Percentiles rank a stretch among this genome's conserved stretches.
phyloP scores from a whole-genome alignment of 2,329 filamentous ascomycete genomes.

The Aspergillus arachidicola region DNA sequence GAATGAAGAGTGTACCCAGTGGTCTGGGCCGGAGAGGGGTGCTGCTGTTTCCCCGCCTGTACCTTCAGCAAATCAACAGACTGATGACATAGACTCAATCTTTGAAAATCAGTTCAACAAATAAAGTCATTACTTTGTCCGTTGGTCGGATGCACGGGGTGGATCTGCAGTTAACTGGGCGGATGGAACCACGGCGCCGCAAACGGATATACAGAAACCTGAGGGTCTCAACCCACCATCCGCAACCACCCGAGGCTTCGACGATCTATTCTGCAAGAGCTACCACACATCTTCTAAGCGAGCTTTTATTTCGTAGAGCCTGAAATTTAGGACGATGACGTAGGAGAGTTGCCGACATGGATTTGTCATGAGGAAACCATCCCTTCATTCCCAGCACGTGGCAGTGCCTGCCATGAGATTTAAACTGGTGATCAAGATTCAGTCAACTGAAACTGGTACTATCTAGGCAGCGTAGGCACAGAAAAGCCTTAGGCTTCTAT shows the following conservation, averaged over 20 bases:
- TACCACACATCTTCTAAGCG: not conserved
- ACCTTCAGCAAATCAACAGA: not conserved
- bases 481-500: not conserved
- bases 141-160: not conserved
- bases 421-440: not conserved
- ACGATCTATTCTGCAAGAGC: not conserved
- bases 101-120: not conserved
- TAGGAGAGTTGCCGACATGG: not conserved
- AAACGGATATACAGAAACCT: conserved; percentile 15
- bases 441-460: no score
- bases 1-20: conserved; percentile 12
- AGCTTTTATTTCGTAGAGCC: not conserved
- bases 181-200: conserved; percentile 22
- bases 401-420: not conserved
- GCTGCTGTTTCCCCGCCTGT: not conserved
- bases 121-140: not conserved
- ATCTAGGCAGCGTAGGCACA: not conserved
- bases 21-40: not conserved
- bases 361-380: not conserved
- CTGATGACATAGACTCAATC: not conserved
- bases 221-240: not conserved
- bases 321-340: not conserved
- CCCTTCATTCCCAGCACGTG: not conserved
- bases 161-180: not conserved
- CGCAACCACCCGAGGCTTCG: not conserved